Conservation (phyloP, 441 rosid genomes). For the Jatropha multifida region DNA sequence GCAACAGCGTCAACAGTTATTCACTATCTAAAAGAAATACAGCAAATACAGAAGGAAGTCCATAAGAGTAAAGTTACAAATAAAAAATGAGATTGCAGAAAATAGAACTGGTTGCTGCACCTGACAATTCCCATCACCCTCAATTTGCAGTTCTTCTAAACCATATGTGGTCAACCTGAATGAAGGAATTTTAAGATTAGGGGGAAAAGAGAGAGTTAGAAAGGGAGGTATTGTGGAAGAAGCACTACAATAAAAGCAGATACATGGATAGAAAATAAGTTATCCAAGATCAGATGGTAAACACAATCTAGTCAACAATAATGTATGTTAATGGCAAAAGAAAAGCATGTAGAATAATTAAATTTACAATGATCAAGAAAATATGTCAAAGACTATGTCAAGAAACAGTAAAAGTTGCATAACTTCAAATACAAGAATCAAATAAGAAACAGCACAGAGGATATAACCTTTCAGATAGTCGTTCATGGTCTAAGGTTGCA, state of each 20-base stretch:
- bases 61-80: background rate
- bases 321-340: background rate
- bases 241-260: background rate
- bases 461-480: conserved; percentile 81
- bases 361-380: background rate
- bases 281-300: background rate
- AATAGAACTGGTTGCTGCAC: conserved; percentile 32
- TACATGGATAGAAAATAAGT: background rate
- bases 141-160: conserved; percentile 82
- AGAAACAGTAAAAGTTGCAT: background rate
- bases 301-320: background rate
- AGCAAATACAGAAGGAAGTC: background rate
- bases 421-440: conserved; percentile 6
- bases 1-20: background rate
- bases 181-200: background rate
- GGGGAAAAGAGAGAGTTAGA: background rate
- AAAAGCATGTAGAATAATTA: background rate
- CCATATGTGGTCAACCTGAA: conserved; percentile 78
- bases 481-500: conserved; percentile 85
- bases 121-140: conserved; percentile 99
- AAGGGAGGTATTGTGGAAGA: background rate
- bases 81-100: conserved; percentile 1
- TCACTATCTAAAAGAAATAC: background rate
- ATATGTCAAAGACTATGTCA: background rate
- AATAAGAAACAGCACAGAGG: conserved; percentile 2